A percentile compares a stretch with the other conserved stretches of the same genome.
Evolutionary conservation across 345 rosid genomes (phyloP).

Genomic region (Hypericum androsaemum): DNA sequence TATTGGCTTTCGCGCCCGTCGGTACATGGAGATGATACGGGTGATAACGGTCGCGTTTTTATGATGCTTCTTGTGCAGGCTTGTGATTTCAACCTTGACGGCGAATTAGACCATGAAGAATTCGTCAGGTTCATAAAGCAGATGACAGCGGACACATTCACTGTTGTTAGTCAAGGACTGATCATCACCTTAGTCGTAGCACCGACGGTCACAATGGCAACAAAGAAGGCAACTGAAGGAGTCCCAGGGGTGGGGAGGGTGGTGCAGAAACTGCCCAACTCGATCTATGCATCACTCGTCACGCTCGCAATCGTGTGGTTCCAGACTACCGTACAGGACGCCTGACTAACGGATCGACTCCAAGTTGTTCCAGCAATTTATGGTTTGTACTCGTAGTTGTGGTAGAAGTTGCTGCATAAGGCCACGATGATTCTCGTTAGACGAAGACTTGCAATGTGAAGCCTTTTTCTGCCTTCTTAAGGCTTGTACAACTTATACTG

Average conservation of each 20-base stretch:
- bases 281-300: constrained; percentile 73
- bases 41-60: neutral
- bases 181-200: constrained; percentile 69
- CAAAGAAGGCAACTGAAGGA: constrained; percentile 78
- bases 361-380: no score
- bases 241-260: constrained; percentile 79
- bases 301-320: constrained; percentile 66
- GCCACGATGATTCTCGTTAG: no score
- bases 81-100: constrained; percentile 67
- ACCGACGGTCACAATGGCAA: constrained; percentile 83
- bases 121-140: constrained; percentile 55
- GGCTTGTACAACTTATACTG: no score
- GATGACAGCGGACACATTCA: constrained; percentile 51
- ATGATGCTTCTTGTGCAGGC: constrained; percentile 26
- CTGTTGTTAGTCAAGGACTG: constrained; percentile 72
- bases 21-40: no score
- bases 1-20: no score
- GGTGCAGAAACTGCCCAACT: constrained; percentile 66
- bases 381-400: no score
- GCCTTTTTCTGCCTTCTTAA: no score
- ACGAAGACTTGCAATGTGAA: no score
- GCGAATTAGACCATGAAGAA: constrained; percentile 64
- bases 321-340: constrained; percentile 26
- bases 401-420: no score
- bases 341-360: constrained; percentile 9